These are phyloP conservation scores for Gonium pectorale DNA, from an alignment of 139 green algal species.

Conservation along the genomic window DNA sequence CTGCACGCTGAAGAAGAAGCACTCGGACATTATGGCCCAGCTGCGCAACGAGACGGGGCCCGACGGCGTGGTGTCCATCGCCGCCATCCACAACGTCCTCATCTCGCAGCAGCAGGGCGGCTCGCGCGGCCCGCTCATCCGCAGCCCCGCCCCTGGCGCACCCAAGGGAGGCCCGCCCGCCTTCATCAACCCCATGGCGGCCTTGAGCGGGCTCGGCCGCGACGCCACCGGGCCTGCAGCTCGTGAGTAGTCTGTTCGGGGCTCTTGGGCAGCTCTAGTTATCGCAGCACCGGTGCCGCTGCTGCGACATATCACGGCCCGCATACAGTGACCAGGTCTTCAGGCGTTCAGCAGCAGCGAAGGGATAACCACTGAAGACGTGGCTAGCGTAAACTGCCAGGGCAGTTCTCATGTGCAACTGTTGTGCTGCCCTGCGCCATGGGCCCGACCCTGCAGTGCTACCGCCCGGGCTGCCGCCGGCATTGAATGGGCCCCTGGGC, in stretches of 20 bases:
- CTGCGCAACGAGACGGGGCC: not conserved
- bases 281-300: too few species aligned
- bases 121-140: not conserved
- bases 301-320: too few species aligned
- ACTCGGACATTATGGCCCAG: constrained; percentile 33
- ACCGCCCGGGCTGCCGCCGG: not conserved
- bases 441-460: not conserved
- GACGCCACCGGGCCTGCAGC: not conserved
- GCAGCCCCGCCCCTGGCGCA: not conserved
- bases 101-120: constrained; percentile 8
- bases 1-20: constrained; percentile 44
- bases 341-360: too few species aligned
- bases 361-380: too few species aligned
- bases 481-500: not conserved
- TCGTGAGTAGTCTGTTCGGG: too few species aligned
- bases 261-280: too few species aligned
- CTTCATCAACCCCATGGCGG: constrained; percentile 6
- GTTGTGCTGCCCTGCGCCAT: too few species aligned
- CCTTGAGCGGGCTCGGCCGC: not conserved
- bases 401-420: too few species aligned
- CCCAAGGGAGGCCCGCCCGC: not conserved
- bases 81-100: constrained; percentile 42
- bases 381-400: too few species aligned
- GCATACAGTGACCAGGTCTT: too few species aligned
- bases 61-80: constrained; percentile 29